phyloP scores from a whole-genome alignment of 768 basidiomycete genomes.

The Leucocoprinus sp. region DNA sequence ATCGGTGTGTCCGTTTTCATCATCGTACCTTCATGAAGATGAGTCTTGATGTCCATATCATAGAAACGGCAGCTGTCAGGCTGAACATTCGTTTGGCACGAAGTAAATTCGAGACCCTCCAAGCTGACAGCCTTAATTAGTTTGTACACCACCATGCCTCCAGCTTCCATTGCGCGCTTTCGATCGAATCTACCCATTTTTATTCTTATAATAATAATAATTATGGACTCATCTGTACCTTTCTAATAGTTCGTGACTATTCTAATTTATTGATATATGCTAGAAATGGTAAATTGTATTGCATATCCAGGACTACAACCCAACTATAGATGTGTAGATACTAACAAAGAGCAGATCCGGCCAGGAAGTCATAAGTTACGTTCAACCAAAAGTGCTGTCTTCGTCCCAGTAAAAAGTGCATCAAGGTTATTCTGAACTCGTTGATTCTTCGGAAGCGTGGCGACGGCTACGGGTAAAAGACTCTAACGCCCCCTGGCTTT shows the following conservation, averaged over 20 bases:
- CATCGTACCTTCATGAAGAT: not conserved
- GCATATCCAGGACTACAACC: not conserved
- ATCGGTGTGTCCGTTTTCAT: conserved; percentile 48
- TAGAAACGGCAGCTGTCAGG: conserved; percentile 83
- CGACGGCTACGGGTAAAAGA: not conserved
- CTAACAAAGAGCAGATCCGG: too few relatives aligned
- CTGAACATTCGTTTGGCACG: conserved; percentile 85
- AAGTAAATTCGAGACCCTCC: conserved; percentile 83
- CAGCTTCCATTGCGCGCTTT: not conserved
- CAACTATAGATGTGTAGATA: not conserved
- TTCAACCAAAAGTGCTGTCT: too few relatives aligned
- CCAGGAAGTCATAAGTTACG: too few relatives aligned
- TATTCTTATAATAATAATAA: too few relatives aligned
- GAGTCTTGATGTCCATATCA: conserved; percentile 5
- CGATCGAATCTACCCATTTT: not conserved
- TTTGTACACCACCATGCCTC: not conserved
- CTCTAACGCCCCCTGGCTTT: not conserved
- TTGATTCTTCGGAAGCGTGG: conserved; percentile 3
- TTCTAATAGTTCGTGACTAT: conserved; percentile 9
- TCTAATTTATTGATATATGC: conserved; percentile 3
- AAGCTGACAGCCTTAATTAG: conserved; percentile 50
- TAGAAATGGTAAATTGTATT: conserved; percentile 1
- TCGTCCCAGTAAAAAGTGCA: conserved; percentile 25
- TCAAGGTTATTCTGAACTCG: conserved; percentile 20
- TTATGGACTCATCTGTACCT: too few relatives aligned